A percentile compares a stretch with the other conserved stretches of the same genome.
phyloP scores from a whole-genome alignment of 106 monocot species.

The Triglochin maritima region DNA sequence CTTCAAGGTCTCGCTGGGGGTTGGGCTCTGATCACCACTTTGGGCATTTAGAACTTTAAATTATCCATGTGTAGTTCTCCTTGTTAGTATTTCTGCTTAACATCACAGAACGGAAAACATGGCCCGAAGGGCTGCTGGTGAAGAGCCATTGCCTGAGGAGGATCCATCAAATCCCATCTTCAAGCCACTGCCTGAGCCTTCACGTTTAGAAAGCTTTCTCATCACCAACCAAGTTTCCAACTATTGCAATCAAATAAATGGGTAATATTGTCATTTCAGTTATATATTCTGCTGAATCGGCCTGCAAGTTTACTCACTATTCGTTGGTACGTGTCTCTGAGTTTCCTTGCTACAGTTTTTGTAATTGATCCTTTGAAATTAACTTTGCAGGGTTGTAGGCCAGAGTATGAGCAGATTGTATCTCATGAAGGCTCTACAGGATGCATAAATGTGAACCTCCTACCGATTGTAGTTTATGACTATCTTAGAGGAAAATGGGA shows the following conservation, averaged over 20 bases:
- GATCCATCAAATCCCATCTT: constrained; percentile 86
- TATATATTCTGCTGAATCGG: background rate
- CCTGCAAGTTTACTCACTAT: background rate
- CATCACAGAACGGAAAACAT: constrained; percentile 58
- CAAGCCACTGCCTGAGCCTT: constrained; percentile 87
- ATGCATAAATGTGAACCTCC: constrained; percentile 22
- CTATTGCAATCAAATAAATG: constrained; percentile 94
- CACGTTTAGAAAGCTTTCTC: constrained; percentile 82
- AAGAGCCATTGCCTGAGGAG: constrained; percentile 87
- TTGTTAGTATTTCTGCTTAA: too few relatives aligned
- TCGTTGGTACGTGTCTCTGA: background rate
- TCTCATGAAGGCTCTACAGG: constrained; percentile 78
- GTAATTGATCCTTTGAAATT: background rate
- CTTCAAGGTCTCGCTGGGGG: too few relatives aligned
- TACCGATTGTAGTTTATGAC: background rate
- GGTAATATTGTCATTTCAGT: constrained; percentile 23
- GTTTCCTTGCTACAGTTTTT: background rate
- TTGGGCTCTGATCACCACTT: too few relatives aligned
- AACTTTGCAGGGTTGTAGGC: constrained; percentile 36
- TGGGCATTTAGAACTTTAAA: background rate
- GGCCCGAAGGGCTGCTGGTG: constrained; percentile 81
- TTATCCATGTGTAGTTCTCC: background rate
- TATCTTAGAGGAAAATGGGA: background rate
- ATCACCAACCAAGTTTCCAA: constrained; percentile 86
- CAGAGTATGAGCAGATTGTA: constrained; percentile 64